phyloP scores from a whole-genome alignment of 148 eudicot species.

The Polygonum maritimum region DNA sequence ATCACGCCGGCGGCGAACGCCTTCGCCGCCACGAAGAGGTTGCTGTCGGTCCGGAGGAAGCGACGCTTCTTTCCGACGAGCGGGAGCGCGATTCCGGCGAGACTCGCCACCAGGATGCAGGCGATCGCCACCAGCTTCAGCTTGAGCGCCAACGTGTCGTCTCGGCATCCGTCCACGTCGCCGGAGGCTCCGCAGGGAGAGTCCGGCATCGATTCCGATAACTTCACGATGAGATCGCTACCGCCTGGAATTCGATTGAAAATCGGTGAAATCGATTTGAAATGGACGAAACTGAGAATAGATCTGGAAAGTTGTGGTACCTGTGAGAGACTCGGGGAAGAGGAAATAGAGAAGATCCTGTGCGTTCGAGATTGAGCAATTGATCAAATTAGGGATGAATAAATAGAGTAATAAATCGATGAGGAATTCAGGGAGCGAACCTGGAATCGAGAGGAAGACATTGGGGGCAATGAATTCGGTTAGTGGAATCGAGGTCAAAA shows the following conservation, averaged over 20 bases:
- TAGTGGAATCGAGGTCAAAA: neutral
- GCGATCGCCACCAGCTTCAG: constrained; percentile 52
- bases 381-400: neutral
- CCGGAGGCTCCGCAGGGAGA: constrained; percentile 18
- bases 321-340: neutral
- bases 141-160: constrained; percentile 32
- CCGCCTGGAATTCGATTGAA: neutral
- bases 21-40: constrained; percentile 45
- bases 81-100: constrained; percentile 47
- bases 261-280: neutral
- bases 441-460: neutral
- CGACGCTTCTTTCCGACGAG: constrained; percentile 46
- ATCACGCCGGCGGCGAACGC: constrained; percentile 75
- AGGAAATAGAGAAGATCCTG: neutral
- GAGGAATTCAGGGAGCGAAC: neutral
- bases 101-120: constrained; percentile 37
- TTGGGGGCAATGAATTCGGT: constrained; percentile 1
- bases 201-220: constrained; percentile 36
- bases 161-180: constrained; percentile 25
- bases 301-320: neutral
- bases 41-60: constrained; percentile 46
- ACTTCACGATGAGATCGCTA: neutral
- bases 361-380: neutral
- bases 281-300: no score
- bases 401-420: neutral